Evolutionary conservation across 1,139 yeast species (phyloP).

Genomic region (Protomyces inundatus): DNA sequence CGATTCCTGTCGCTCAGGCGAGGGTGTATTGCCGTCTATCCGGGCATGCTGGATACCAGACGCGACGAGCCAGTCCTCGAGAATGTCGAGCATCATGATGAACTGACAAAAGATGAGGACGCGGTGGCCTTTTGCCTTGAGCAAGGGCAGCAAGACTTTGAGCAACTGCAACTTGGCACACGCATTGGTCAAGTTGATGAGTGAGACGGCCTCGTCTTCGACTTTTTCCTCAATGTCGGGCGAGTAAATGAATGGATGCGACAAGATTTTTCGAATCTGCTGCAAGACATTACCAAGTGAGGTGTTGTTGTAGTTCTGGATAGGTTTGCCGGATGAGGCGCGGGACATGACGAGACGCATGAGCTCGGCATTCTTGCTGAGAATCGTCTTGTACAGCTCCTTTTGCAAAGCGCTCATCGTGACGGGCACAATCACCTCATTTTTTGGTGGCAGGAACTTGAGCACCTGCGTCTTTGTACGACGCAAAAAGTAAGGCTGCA

Average conservation of each 20-base stretch:
- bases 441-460: conserved; percentile 31
- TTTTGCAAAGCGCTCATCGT: conserved; percentile 32
- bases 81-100: conserved; percentile 84
- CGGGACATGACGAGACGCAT: conserved; percentile 25
- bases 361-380: conserved; percentile 32
- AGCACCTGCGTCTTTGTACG: conserved; percentile 32
- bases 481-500: conserved; percentile 31
- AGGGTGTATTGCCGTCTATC: conserved; percentile 64
- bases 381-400: conserved; percentile 30
- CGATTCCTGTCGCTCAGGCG: conserved; percentile 71
- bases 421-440: conserved; percentile 33
- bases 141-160: conserved; percentile 68
- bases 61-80: conserved; percentile 73
- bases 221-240: conserved; percentile 30
- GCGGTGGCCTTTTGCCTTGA: conserved; percentile 69
- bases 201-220: conserved; percentile 24
- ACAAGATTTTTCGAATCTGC: conserved; percentile 32
- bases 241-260: conserved; percentile 33
- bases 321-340: conserved; percentile 25
- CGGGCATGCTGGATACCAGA: conserved; percentile 64
- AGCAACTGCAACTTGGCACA: conserved; percentile 71
- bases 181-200: conserved; percentile 30
- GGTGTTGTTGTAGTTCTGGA: conserved; percentile 24
- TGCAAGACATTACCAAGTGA: conserved; percentile 30
- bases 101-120: conserved; percentile 79